Evolutionary conservation across 495 filamentous ascomycete species (phyloP).

Genomic region (Parachaetomium inaequale): DNA sequence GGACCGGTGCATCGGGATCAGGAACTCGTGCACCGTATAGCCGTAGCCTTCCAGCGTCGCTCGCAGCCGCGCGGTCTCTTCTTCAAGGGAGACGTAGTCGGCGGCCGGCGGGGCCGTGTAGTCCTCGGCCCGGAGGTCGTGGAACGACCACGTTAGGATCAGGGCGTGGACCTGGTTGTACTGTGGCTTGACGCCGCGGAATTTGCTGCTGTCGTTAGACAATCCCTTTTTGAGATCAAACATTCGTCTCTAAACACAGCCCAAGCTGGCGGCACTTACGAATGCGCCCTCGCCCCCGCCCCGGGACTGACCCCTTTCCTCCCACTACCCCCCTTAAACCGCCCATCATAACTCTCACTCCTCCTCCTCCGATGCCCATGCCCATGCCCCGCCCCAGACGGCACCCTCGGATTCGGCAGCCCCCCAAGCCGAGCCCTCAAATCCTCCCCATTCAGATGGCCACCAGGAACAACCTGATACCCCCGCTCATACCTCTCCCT

Average conservation of each 20-base stretch:
- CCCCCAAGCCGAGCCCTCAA: neutral
- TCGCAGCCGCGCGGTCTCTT: conserved; percentile 31
- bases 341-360: conserved; percentile 22
- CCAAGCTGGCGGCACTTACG: conserved; percentile 14
- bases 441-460: neutral
- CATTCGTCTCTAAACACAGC: no score
- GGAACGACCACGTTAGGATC: conserved; percentile 35
- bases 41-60: conserved; percentile 29
- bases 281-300: neutral
- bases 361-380: neutral
- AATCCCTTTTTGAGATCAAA: no score
- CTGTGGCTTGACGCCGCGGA: conserved; percentile 10
- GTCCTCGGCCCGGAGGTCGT: conserved; percentile 28
- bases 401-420: conserved; percentile 1
- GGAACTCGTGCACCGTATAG: conserved; percentile 28
- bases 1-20: conserved; percentile 31
- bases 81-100: conserved; percentile 33
- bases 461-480: neutral
- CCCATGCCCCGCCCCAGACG: no score
- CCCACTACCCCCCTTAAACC: neutral
- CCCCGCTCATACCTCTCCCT: conserved; percentile 2
- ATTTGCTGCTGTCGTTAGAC: conserved; percentile 11
- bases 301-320: conserved; percentile 11
- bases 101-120: conserved; percentile 27
- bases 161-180: conserved; percentile 32